Percentiles rank a stretch among this genome's conserved stretches.
Conservation (phyloP, 2,329 filamentous ascomycete genomes). For the Colletotrichum somersetense region DNA sequence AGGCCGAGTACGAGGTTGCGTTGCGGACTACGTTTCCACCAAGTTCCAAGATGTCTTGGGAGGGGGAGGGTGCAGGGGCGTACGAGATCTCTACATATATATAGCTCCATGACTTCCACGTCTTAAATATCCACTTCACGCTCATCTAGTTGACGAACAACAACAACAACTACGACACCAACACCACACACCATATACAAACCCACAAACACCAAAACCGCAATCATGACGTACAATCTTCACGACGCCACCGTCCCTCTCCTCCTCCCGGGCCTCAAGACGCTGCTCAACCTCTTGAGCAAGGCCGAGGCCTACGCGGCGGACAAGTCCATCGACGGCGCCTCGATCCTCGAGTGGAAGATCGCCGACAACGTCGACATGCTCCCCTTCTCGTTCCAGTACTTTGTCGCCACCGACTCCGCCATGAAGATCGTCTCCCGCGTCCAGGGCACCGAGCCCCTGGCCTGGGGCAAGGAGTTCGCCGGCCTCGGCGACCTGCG, state of each 20-base stretch:
- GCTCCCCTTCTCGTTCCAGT: conserved; percentile 58
- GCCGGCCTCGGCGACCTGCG: conserved; percentile 52
- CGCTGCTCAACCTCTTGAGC: conserved; percentile 32
- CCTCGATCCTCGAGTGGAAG: conserved; percentile 28
- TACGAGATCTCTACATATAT: neutral
- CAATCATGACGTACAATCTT: conserved; percentile 34
- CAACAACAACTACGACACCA: too few relatives aligned
- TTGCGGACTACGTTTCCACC: neutral
- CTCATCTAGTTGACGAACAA: neutral
- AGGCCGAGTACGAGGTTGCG: conserved; percentile 13
- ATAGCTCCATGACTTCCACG: neutral
- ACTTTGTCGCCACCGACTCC: conserved; percentile 50
- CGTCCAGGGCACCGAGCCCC: conserved; percentile 49
- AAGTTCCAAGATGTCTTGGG: neutral
- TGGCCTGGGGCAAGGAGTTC: conserved; percentile 46
- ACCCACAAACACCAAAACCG: neutral
- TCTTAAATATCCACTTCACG: neutral
- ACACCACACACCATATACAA: neutral
- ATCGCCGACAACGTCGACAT: conserved; percentile 61
- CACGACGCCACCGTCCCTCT: conserved; percentile 36
- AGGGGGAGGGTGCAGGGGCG: neutral
- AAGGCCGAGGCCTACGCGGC: conserved; percentile 32
- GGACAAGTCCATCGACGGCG: conserved; percentile 32
- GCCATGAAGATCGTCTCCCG: conserved; percentile 51
- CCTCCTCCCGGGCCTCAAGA: conserved; percentile 35